These are phyloP conservation scores for Streptanthus diversifolius DNA, from an alignment of 345 rosid species.

Conservation along the genomic window DNA sequence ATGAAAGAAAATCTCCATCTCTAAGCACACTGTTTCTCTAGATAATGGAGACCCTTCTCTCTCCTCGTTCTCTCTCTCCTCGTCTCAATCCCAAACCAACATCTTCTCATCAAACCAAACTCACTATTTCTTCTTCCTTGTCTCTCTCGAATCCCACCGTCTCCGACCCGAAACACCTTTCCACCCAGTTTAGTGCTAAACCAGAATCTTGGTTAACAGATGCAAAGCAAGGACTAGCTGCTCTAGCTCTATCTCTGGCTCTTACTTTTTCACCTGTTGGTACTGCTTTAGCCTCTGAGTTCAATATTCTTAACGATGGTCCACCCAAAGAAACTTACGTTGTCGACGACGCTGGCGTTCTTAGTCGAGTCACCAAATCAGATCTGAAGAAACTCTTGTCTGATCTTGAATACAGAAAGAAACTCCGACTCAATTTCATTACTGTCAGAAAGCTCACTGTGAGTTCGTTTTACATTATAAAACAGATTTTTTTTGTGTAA, in stretches of 20 bases:
- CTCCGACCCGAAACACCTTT: slow-evolving; percentile 42
- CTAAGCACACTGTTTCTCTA: slow-evolving; percentile 27
- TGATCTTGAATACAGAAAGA: slow-evolving; percentile 90
- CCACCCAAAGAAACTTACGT: slow-evolving; percentile 83
- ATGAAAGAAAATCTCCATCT: slow-evolving; percentile 21
- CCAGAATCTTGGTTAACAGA: slow-evolving; percentile 51
- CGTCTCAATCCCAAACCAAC: slow-evolving; percentile 47
- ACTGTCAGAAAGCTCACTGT: slow-evolving; percentile 95
- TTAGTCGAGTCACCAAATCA: slow-evolving; percentile 79
- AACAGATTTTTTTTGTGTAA: not conserved
- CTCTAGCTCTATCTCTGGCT: slow-evolving; percentile 70
- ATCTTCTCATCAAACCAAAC: slow-evolving; percentile 39
- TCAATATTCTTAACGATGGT: slow-evolving; percentile 76
- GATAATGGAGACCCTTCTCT: slow-evolving; percentile 70
- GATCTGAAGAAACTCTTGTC: slow-evolving; percentile 81
- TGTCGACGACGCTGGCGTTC: slow-evolving; percentile 91
- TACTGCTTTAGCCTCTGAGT: slow-evolving; percentile 80
- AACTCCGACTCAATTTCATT: slow-evolving; percentile 62
- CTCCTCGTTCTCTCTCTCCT: slow-evolving; percentile 54
- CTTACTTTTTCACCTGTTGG: slow-evolving; percentile 75
- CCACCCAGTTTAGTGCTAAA: slow-evolving; percentile 26
- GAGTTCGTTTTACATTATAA: slow-evolving; percentile 30
- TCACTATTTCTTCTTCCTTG: slow-evolving; percentile 39
- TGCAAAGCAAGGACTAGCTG: slow-evolving; percentile 79
- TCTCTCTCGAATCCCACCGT: slow-evolving; percentile 40